Evolutionary conservation across 805 yeast species (phyloP).

Genomic region (Lachancea thermotolerans): DNA sequence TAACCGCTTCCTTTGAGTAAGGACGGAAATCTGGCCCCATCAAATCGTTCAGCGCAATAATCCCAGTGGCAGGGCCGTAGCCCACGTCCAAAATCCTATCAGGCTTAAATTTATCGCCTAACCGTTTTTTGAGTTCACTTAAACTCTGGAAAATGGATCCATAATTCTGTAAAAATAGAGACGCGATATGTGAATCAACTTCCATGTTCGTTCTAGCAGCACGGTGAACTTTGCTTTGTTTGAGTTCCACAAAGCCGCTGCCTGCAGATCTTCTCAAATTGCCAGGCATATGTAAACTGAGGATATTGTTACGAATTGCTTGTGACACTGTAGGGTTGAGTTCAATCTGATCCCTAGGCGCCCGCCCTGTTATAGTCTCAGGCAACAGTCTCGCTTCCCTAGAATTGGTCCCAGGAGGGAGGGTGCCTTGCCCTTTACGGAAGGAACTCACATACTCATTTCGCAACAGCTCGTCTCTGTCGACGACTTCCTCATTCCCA

Average conservation of each 20-base stretch:
- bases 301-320: slow-evolving; percentile 57
- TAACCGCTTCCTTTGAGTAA: slow-evolving; percentile 57
- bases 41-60: slow-evolving; percentile 78
- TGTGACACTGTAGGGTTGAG: slow-evolving; percentile 53
- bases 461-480: slow-evolving; percentile 32
- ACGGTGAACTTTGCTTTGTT: slow-evolving; percentile 47
- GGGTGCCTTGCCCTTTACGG: slow-evolving; percentile 10
- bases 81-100: slow-evolving; percentile 69
- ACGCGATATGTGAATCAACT: slow-evolving; percentile 75
- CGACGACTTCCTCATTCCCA: slow-evolving; percentile 24
- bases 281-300: slow-evolving; percentile 55
- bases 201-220: slow-evolving; percentile 42
- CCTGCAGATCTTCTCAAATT: slow-evolving; percentile 58
- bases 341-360: slow-evolving; percentile 40
- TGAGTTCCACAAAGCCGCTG: slow-evolving; percentile 43
- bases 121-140: slow-evolving; percentile 53
- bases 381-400: slow-evolving; percentile 44
- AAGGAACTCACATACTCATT: slow-evolving; percentile 8
- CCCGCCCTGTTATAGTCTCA: slow-evolving; percentile 50
- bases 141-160: slow-evolving; percentile 62
- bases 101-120: slow-evolving; percentile 55
- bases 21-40: slow-evolving; percentile 64
- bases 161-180: slow-evolving; percentile 75
- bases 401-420: slow-evolving; percentile 15
- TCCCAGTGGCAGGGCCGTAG: slow-evolving; percentile 88